phyloP scores from a whole-genome alignment of 2,329 filamentous ascomycete genomes.

The Paecilomyces variotii region DNA sequence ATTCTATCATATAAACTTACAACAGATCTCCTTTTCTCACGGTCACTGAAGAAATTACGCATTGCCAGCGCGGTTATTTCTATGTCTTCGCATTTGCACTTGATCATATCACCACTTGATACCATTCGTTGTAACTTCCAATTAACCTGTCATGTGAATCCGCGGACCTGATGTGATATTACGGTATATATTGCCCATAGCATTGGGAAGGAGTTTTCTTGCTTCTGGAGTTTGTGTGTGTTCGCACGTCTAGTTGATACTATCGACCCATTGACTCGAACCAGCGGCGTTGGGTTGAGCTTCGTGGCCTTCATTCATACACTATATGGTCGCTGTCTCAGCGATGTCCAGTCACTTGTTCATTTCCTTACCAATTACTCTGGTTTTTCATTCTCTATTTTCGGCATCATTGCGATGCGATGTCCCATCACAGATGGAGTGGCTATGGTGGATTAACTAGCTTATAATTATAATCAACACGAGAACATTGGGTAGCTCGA shows the following conservation, averaged over 20 bases:
- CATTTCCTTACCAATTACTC: too few species aligned
- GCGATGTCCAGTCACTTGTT: too few species aligned
- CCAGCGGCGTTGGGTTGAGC: background rate
- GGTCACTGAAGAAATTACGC: background rate
- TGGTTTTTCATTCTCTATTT: too few species aligned
- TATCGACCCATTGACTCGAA: background rate
- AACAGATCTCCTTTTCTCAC: background rate
- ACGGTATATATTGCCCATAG: background rate
- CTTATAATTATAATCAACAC: too few species aligned
- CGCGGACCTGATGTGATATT: background rate
- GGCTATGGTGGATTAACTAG: too few species aligned
- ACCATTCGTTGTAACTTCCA: background rate
- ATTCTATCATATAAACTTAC: background rate
- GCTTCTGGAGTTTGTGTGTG: background rate
- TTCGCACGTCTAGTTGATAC: background rate
- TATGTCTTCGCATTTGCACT: background rate
- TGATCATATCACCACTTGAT: background rate
- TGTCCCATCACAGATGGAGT: too few species aligned
- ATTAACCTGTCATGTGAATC: background rate
- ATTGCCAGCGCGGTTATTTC: background rate
- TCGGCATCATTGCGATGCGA: too few species aligned
- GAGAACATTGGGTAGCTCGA: too few species aligned
- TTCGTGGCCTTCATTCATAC: too few species aligned
- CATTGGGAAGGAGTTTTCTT: background rate
- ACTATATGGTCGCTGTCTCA: too few species aligned